phyloP scores from a whole-genome alignment of 441 rosid genomes.

The Mallotus repandus region DNA sequence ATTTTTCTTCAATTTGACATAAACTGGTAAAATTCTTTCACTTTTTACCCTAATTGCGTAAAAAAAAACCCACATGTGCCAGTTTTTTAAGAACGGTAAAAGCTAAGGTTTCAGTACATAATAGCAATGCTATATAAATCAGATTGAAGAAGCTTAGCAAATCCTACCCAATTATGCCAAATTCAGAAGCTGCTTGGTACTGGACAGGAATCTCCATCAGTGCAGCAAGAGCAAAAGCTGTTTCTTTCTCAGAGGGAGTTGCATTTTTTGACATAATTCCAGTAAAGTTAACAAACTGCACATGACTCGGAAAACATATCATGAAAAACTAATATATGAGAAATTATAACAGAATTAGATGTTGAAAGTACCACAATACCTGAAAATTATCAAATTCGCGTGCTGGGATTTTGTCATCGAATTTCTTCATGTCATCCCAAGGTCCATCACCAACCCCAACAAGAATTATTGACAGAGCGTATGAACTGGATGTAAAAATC shows the following conservation, averaged over 20 bases:
- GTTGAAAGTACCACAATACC: slow-evolving; percentile 22
- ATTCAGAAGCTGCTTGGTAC: slow-evolving; percentile 75
- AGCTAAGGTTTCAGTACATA: neutral
- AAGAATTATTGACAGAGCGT: slow-evolving; percentile 78
- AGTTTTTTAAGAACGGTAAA: no score
- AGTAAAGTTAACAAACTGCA: slow-evolving; percentile 89
- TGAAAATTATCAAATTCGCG: slow-evolving; percentile 89
- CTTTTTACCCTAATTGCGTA: no score
- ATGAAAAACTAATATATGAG: neutral
- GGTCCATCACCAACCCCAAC: slow-evolving; percentile 99
- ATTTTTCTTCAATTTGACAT: no score
- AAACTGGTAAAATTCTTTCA: no score
- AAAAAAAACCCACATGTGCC: no score
- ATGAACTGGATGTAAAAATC: slow-evolving; percentile 43
- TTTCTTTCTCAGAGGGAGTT: slow-evolving; percentile 52
- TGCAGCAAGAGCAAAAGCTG: slow-evolving; percentile 82
- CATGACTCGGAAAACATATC: slow-evolving; percentile 24
- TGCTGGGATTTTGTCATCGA: slow-evolving; percentile 85
- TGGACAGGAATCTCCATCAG: slow-evolving; percentile 94
- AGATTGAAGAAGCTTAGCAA: slow-evolving; percentile 2
- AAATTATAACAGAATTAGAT: no score
- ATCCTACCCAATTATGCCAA: slow-evolving; percentile 68
- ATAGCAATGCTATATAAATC: neutral
- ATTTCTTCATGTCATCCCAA: slow-evolving; percentile 88
- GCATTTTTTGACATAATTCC: slow-evolving; percentile 67